A percentile compares a stretch with the other conserved stretches of the same genome.
Evolutionary conservation across 2,329 filamentous ascomycete genomes (phyloP).

Genomic region (Saccharata proteae): DNA sequence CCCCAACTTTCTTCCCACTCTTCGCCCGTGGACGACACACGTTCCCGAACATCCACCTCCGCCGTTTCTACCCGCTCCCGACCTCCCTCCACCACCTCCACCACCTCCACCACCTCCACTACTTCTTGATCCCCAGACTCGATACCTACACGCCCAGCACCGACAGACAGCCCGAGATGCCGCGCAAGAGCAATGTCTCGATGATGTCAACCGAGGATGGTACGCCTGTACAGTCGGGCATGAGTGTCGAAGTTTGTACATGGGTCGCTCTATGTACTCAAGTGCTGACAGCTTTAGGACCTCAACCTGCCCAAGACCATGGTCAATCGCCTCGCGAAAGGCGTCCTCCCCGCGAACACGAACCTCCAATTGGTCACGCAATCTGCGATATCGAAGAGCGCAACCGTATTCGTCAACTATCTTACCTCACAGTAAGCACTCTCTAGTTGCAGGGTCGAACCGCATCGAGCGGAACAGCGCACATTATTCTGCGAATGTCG

Average conservation of each 20-base stretch:
- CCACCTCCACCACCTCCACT: too few species aligned
- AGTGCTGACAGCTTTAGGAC: slow-evolving; percentile 39
- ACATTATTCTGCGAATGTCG: too few species aligned
- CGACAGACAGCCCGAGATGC: slow-evolving; percentile 22
- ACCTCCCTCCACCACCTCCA: too few species aligned
- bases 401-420: slow-evolving; percentile 75
- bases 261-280: slow-evolving; percentile 6
- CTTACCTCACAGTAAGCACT: slow-evolving; percentile 57
- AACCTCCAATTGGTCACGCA: slow-evolving; percentile 76
- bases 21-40: too few species aligned
- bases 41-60: too few species aligned
- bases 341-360: slow-evolving; percentile 66
- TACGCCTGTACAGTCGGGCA: slow-evolving; percentile 18
- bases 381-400: slow-evolving; percentile 66
- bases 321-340: slow-evolving; percentile 67
- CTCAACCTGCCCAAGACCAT: slow-evolving; percentile 70
- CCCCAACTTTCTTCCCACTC: too few species aligned
- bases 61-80: too few species aligned
- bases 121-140: too few species aligned
- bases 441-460: too few species aligned
- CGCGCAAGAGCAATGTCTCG: slow-evolving; percentile 35
- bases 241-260: slow-evolving; percentile 37
- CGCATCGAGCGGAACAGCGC: neutral
- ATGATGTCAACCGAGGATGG: slow-evolving; percentile 26
- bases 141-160: neutral